Base-by-base conservation (phyloP, 2,329 filamentous ascomycete species). In the Pseudogymnoascus sp. region DNA sequence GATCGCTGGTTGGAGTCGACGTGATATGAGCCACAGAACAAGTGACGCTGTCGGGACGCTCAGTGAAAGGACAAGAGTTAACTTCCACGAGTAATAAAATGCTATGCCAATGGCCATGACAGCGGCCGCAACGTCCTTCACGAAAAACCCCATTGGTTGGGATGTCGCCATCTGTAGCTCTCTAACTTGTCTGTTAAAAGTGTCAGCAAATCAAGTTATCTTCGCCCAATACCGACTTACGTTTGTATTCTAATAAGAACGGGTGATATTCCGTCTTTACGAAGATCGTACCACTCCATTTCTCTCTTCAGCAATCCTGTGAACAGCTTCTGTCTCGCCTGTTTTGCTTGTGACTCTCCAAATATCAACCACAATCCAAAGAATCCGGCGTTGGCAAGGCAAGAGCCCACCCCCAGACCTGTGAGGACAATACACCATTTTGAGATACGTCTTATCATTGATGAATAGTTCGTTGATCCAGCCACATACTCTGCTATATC, bases 121-220 rank as follows among this genome's bases (percentile, higher is more conserved):
- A 0, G 86, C 82, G 2, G 88, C 85, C n/a, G 89, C 78, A 0
- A 84, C 68, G 65, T 89, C 86, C 64, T 86, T 83, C 6, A 89
- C 70, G 0, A 89, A 73, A 50, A 88, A 83, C 0, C 92, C 93
- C 0, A 97, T 78, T 0, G 91, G 88, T 67, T 95, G 88, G 0
- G 92, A 93, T 0, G 88, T 87, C 0, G 90, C 89, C 1, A 88
- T 78, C 70, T 96, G 92, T 3, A 97, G 79, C 66, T 97, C 93
- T 63, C 88, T 83, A 6, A 89, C 88, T 72, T 96, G 89, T 25
- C 92, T 96, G 11, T 5, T 34, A 62, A 71, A 71, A 63, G 70
- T 63, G 66, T 72, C 8, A 71, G 66, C 18, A 18, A 34, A 10
- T 18, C 18, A 36, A 21, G n/a, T 18, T n/a, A 5, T 53, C 2